These are phyloP conservation scores for Zarea fungicola DNA, from an alignment of 2,329 filamentous ascomycete species.

Conservation along the genomic window DNA sequence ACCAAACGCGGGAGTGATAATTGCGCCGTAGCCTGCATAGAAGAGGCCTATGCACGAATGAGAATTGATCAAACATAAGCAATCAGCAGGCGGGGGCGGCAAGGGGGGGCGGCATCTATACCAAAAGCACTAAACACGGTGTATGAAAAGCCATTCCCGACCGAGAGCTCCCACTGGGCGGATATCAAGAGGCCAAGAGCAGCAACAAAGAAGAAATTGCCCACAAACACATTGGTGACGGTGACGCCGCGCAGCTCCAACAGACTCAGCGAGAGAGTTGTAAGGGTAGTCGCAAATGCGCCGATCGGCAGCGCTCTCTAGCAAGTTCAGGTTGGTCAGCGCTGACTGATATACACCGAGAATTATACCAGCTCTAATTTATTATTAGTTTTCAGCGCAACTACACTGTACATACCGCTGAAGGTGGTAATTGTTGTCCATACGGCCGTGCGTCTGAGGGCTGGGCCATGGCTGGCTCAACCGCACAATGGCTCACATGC, in stretches of 20 bases:
- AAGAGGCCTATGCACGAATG: slow-evolving; percentile 17
- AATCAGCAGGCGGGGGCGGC: no score
- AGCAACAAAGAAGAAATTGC: slow-evolving; percentile 47
- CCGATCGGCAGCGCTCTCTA: slow-evolving; percentile 47
- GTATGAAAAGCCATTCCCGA: slow-evolving; percentile 48
- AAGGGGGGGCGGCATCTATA: slow-evolving; percentile 14
- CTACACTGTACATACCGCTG: no score
- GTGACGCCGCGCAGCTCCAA: slow-evolving; percentile 51
- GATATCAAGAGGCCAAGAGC: slow-evolving; percentile 48
- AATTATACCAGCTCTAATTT: no score
- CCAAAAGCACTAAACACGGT: slow-evolving; percentile 51
- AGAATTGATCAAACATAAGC: background rate
- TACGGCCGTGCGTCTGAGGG: no score
- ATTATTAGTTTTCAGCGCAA: no score
- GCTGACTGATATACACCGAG: no score
- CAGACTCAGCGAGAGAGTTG: slow-evolving; percentile 46
- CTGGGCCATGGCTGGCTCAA: no score
- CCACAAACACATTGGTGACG: slow-evolving; percentile 46
- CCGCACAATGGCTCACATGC: no score
- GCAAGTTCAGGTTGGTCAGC: no score
- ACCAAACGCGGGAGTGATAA: slow-evolving; percentile 22
- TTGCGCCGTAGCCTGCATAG: slow-evolving; percentile 22
- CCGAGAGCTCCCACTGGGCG: slow-evolving; percentile 50
- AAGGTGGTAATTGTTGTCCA: no score
- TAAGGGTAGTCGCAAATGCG: slow-evolving; percentile 49